These are phyloP conservation scores for Cyclocybe aegerita DNA, from an alignment of 768 basidiomycete genomes.

Conservation along the genomic window DNA sequence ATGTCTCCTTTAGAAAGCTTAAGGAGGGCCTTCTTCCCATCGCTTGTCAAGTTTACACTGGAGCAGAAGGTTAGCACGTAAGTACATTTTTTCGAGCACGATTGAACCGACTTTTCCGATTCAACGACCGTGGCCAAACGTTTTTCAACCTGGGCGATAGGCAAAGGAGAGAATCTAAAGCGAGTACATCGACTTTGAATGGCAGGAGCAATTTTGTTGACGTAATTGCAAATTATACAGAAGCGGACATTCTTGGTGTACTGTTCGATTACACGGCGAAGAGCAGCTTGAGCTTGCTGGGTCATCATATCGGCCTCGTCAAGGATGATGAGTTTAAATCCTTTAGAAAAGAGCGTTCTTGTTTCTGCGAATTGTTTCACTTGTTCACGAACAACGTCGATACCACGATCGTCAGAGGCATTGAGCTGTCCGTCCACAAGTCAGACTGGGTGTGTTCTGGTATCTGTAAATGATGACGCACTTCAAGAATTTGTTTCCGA, in stretches of 20 bases:
- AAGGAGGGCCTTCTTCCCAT: conserved; percentile 86
- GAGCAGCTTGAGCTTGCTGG: conserved; percentile 92
- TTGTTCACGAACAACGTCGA: conserved; percentile 97
- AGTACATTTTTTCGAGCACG: neutral
- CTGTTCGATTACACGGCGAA: conserved; percentile 96
- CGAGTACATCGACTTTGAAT: conserved; percentile 98
- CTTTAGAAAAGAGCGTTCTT: conserved; percentile 85
- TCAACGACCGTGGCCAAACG: conserved; percentile 77
- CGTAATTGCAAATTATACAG: conserved; percentile 99
- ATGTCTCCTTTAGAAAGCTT: conserved; percentile 98
- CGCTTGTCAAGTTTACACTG: conserved; percentile 83
- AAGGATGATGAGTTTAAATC: conserved; percentile 96
- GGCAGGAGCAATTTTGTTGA: conserved; percentile 98
- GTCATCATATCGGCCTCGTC: conserved; percentile 99
- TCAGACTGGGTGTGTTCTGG: neutral
- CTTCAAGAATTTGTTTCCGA: conserved; percentile 93
- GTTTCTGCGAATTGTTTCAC: conserved; percentile 99
- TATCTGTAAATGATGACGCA: conserved; percentile 27
- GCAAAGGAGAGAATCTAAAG: conserved; percentile 94
- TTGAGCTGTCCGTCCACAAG: conserved; percentile 66
- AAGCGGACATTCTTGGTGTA: conserved; percentile 99
- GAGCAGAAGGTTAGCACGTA: neutral
- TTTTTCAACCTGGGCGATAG: conserved; percentile 82
- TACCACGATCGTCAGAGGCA: conserved; percentile 97
- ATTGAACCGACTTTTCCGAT: conserved; percentile 67